A percentile compares a stretch with the other conserved stretches of the same genome.
phyloP scores from a whole-genome alignment of 2,329 filamentous ascomycete genomes.

The Albophoma yamanashiensis region DNA sequence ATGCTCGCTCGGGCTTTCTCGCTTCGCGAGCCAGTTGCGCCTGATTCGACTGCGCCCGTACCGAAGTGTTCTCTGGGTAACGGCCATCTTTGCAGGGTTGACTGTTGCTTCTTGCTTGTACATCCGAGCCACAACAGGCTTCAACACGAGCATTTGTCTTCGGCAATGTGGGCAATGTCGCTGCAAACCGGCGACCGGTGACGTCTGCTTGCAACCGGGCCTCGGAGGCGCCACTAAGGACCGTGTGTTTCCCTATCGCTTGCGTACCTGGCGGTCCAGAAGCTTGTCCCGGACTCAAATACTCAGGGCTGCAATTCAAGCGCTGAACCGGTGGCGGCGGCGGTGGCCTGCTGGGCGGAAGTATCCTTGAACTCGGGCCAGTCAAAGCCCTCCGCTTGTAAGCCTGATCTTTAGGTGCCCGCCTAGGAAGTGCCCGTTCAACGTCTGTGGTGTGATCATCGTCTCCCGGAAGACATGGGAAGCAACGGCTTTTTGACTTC shows the following conservation, averaged over 20 bases:
- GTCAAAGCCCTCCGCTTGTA: neutral
- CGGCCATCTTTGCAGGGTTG: neutral
- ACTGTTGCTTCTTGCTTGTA: neutral
- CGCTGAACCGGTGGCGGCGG: neutral
- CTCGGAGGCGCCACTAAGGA: neutral
- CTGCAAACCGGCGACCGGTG: neutral
- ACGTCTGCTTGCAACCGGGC: neutral
- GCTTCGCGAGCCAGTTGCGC: neutral
- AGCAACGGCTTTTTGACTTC: slow-evolving; percentile 11
- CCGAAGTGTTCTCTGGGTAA: neutral
- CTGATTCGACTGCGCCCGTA: neutral
- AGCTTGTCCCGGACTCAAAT: slow-evolving; percentile 3
- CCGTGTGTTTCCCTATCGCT: neutral
- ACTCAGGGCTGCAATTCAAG: neutral
- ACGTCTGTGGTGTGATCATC: slow-evolving; percentile 12
- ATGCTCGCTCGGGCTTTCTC: neutral
- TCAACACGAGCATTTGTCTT: neutral
- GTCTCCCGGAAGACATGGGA: slow-evolving; percentile 17
- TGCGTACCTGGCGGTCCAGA: neutral
- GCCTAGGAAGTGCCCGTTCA: slow-evolving; percentile 12
- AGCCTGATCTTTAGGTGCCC: neutral
- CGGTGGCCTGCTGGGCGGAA: neutral
- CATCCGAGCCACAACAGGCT: neutral
- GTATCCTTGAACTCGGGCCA: neutral
- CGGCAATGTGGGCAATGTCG: neutral